These are phyloP conservation scores for Fonsecaea nubica DNA, from an alignment of 2,329 filamentous ascomycete species.

Conservation along the genomic window DNA sequence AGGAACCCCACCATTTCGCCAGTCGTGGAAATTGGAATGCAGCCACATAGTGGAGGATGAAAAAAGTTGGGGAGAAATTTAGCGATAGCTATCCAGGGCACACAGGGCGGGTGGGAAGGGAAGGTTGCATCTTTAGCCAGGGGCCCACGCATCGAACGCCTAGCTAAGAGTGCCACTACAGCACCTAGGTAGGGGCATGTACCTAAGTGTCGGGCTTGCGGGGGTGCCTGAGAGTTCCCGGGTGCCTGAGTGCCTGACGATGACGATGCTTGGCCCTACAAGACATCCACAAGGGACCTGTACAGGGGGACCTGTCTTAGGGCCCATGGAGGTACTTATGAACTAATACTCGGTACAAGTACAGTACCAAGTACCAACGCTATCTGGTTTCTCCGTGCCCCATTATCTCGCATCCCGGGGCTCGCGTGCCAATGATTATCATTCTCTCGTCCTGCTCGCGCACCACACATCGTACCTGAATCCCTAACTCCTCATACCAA, in stretches of 20 bases:
- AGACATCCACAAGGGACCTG: not conserved
- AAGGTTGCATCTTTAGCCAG: conserved; percentile 6
- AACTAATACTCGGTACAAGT: not conserved
- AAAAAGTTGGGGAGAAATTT: conserved; percentile 27
- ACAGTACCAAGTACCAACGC: not conserved
- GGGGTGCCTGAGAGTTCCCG: not conserved
- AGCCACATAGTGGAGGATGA: conserved; percentile 15
- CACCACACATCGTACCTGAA: conserved; percentile 4
- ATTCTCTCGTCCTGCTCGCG: conserved; percentile 1
- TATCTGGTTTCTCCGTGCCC: not conserved
- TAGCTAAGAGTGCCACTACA: not conserved
- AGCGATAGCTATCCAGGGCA: conserved; percentile 13
- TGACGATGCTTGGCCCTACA: not conserved
- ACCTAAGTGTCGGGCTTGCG: not conserved
- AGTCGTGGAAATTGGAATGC: conserved; percentile 31
- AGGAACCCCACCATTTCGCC: conserved; percentile 16
- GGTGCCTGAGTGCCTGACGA: conserved; percentile 5
- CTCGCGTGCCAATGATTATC: conserved; percentile 20
- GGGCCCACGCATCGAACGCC: not conserved
- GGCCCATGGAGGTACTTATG: conserved; percentile 2
- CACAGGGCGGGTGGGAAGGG: conserved; percentile 2
- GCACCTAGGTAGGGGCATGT: no score
- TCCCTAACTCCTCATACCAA: not conserved
- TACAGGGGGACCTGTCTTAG: not conserved
- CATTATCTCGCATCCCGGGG: conserved; percentile 1